Evolutionary conservation across 2,329 filamentous ascomycete species (phyloP), one percentile per base, ranked within the genome.

Genomic region (Trichoderma hamatum): DNA sequence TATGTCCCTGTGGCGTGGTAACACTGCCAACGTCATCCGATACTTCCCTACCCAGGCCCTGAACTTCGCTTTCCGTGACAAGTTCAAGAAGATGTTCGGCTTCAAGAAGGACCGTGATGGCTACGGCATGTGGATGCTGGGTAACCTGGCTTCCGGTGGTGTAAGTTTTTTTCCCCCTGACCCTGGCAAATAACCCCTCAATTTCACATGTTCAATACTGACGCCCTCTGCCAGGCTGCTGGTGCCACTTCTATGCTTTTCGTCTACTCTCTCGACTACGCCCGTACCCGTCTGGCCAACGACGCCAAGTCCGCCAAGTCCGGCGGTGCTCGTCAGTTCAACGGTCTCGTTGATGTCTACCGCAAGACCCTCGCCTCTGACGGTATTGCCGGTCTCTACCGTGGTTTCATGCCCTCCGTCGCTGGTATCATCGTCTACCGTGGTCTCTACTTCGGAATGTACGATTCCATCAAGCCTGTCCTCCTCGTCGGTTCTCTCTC

Each of bases 371-470:
- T 99, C 80, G 95, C 96, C 79, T 92, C 93, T 80, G 96, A 99
- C 84, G 96, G 96, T 96, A 89, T 99, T 87, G 92, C 91, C 82
- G 96, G 96, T 96, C 94, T 99, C 82, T 99, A 99, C 93, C 96
- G 96, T 97, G 96, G 96, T 89, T 99, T 99, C 92, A 94, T 94
- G 89, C 96, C 96, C 84, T 99, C 96, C 81, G 96, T 99, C 81
- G 89, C 92, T 85, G 96, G 96, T 92, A 99, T 99, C 85, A 85
- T 99, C 80, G 96, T 99, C 87, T 99, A 99, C 93, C 96, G 96
- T 93, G 96, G 96, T 97, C 94, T 99, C 80, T 99, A 99, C 94
- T 99, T 99, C 92, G 96, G 96, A 84, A 92, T 99, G 92, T 99
- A 99, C 94, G 96, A 99, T 88, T 99, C 96, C 78, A 91, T 99